Evolutionary conservation across 2,329 filamentous ascomycete species (phyloP), one percentile per base, ranked within the genome.

Genomic region (Cyphellophora europaea): DNA sequence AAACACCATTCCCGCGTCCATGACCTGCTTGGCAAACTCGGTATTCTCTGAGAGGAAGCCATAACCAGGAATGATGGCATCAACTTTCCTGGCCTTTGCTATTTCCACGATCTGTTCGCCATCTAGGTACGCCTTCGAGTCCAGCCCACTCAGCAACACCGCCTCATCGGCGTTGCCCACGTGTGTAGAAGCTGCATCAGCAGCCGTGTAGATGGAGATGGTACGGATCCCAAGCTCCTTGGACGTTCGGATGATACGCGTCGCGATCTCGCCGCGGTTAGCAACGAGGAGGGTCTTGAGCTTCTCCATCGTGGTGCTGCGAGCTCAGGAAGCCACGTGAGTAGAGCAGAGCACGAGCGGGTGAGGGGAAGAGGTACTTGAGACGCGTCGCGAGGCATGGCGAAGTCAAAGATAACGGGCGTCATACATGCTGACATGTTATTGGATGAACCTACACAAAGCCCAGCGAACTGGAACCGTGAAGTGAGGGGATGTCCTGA

Each of bases 41-140:
- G 72, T 65, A 49, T 79, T 77, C 39, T 82, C 77, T 0, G 71
- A 71, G 1, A 82, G 54, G 40, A 80, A 81, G 0, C 78, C 78
- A 56, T 82, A 82, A 2, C 78, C 77, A 0, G 77, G 77, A 32
- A 78, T 74, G 11, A 82, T 65, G 3, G 74, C 75, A 41, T 80
- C 66, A 2, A 56, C 70, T 2, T 57, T 49, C 11, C 64, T 56
- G 3, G 59, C 51, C 27, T 62, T 63, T 6, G 74, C 72, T n/a
- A 77, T 62, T 3, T 59, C 49, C 12, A 79, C 55, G 3, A 63
- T 60, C 29, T 56, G 49, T 13, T 61, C 53, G 17, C 35, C 43
- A 18, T 50, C 44, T 23, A 46, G 40, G 43, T 74, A 74, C 3
- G 65, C 67, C 16, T 60, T 65, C 27, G 62, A 56, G 47, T 67